phyloP scores from a whole-genome alignment of 805 yeast genomes.

The Saccharomyces kudriavzevii region DNA sequence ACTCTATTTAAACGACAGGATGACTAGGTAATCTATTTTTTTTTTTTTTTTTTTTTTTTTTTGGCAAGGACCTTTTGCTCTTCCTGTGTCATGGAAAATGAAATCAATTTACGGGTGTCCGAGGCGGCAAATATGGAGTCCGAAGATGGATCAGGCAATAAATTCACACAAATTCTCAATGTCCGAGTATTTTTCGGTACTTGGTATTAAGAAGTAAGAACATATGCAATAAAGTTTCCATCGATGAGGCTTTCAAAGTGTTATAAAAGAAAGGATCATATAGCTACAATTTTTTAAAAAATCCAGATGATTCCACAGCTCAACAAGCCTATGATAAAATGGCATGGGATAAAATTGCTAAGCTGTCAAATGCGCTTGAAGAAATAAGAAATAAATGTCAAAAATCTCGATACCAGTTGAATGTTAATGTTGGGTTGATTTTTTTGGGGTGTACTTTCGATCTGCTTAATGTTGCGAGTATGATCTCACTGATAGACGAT shows the following conservation, averaged over 20 bases:
- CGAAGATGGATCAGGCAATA: not conserved
- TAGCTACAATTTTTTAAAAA: not conserved
- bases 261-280: not conserved
- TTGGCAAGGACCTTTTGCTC: not conserved
- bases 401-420: constrained; percentile 10
- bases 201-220: not conserved
- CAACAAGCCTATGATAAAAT: not conserved
- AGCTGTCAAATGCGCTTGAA: not conserved
- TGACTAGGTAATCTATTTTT: not conserved
- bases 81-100: not conserved
- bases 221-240: not conserved
- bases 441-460: constrained; percentile 13
- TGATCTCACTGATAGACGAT: constrained; percentile 12
- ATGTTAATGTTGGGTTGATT: constrained; percentile 8
- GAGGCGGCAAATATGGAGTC: not conserved
- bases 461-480: constrained; percentile 18
- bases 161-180: not conserved
- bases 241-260: not conserved
- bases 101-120: not conserved
- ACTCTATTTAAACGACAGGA: not conserved
- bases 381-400: constrained; percentile 3
- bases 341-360: not conserved
- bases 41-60: too few species aligned
- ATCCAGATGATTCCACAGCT: not conserved
- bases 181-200: not conserved